Base-by-base conservation (phyloP, 768 basidiomycete genomes). In the Xanthoconium purpureum region DNA sequence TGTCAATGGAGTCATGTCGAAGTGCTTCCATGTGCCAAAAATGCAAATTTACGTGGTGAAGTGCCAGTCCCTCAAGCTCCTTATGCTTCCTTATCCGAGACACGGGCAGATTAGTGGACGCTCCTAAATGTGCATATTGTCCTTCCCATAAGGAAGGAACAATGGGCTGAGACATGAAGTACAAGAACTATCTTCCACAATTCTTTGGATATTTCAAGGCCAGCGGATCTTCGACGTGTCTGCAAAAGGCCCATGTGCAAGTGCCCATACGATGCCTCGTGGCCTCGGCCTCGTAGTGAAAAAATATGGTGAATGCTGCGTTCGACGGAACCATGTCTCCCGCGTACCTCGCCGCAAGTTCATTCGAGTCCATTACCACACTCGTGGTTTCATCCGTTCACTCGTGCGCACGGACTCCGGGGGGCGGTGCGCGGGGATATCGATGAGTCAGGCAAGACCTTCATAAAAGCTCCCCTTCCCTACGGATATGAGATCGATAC, bases 91-190 rank as follows among this genome's bases (percentile, higher is more conserved):
- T 64, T 62, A 59, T 66, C 60, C 57, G 56, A 65, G 54, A 56
- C 55, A 55, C 30, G 24, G 50, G 55, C 61, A 65, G 59, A 63
- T 63, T 47, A 58, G 48, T 56, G 38, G 30, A 54, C 64, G 30
- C 56, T 45, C 49, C 61, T 56, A 56, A 60, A 56, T 43, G 52
- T 42, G 64, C 55, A 66, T 69, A 61, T 68, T 67, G 67, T 61
- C 52, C 60, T 64, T 73, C 33, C 71, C 66, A 63, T 67, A 71
- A 66, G 17, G 20, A 64, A 71, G 57, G 59, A 61, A 73, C 71
- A 71, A 71, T 24, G 61, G 65, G 3, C 52, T 60, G 63, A 65
- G 65, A 66, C 63, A 59, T 48, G 43, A 14, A n/a, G 33, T 37
- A 37, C 18, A 17, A 38, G 46, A 49, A 24, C 42, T 39, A 43